Percentiles rank a stretch among this genome's conserved stretches.
phyloP scores from a whole-genome alignment of 768 basidiomycete species.

The Galerina marginata region DNA sequence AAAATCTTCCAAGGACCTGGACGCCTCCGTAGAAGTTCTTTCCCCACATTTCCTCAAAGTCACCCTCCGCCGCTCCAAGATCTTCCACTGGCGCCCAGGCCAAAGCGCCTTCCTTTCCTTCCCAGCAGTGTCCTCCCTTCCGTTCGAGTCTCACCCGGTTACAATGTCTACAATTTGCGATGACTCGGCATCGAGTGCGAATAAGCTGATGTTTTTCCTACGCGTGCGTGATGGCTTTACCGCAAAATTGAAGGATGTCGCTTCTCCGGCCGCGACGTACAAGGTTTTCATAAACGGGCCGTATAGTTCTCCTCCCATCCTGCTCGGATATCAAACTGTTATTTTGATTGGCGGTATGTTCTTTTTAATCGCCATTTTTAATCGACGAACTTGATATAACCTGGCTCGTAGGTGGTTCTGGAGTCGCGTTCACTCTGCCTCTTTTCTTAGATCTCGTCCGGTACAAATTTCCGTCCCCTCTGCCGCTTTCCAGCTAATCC shows the following conservation, averaged over 20 bases:
- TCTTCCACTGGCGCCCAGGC: constrained; percentile 54
- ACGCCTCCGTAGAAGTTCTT: constrained; percentile 37
- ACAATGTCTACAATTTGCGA: constrained; percentile 55
- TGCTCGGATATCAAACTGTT: constrained; percentile 43
- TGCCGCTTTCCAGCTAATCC: neutral
- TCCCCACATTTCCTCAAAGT: constrained; percentile 47
- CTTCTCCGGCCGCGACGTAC: constrained; percentile 23
- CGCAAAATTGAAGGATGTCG: constrained; percentile 44
- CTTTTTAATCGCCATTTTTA: neutral
- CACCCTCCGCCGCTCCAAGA: constrained; percentile 42
- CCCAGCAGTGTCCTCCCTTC: constrained; percentile 48
- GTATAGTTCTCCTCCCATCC: constrained; percentile 43
- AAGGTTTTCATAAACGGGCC: constrained; percentile 62
- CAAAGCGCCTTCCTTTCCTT: constrained; percentile 59
- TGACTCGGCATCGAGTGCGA: constrained; percentile 24
- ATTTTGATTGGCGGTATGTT: constrained; percentile 47
- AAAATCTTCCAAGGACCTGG: constrained; percentile 24
- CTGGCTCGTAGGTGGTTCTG: constrained; percentile 47
- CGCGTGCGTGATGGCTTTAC: constrained; percentile 68
- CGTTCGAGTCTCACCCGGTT: constrained; percentile 66
- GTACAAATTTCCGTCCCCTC: constrained; percentile 28
- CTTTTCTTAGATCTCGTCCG: constrained; percentile 47
- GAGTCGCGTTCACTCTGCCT: constrained; percentile 53
- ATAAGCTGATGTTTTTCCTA: constrained; percentile 62
- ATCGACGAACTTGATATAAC: neutral